Conservation (phyloP, 2,329 filamentous ascomycete genomes). For the Pseudogymnoascus destructans region DNA sequence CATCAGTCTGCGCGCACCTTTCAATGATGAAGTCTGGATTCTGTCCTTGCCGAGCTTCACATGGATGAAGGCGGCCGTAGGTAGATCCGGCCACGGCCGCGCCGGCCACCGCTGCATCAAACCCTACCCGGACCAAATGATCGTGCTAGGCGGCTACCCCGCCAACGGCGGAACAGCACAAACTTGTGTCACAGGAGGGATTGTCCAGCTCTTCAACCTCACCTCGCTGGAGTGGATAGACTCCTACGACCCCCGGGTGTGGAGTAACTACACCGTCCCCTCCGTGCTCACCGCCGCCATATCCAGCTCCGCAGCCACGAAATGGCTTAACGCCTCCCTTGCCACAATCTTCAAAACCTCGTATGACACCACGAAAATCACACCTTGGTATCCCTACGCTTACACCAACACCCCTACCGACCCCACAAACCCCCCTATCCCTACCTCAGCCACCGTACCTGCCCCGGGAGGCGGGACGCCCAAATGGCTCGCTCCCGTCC, state of each 20-base stretch:
- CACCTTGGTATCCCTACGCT: slow-evolving; percentile 47
- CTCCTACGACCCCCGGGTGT: slow-evolving; percentile 52
- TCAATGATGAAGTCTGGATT: slow-evolving; percentile 63
- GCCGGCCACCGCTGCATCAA: slow-evolving; percentile 65
- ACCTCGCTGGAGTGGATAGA: slow-evolving; percentile 56
- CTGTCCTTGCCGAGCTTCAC: slow-evolving; percentile 68
- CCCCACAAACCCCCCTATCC: slow-evolving; percentile 11
- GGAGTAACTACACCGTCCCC: slow-evolving; percentile 57
- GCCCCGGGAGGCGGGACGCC: slow-evolving; percentile 29
- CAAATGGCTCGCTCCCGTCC: slow-evolving; percentile 45
- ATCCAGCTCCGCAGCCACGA: slow-evolving; percentile 62
- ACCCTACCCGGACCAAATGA: slow-evolving; percentile 68
- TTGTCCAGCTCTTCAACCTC: slow-evolving; percentile 60
- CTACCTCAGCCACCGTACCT: neutral
- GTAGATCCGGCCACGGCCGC: slow-evolving; percentile 41
- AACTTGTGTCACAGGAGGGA: slow-evolving; percentile 40
- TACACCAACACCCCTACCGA: slow-evolving; percentile 15
- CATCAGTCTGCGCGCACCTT: slow-evolving; percentile 28
- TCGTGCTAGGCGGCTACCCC: slow-evolving; percentile 58
- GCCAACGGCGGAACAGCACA: slow-evolving; percentile 21
- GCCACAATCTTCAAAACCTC: slow-evolving; percentile 38
- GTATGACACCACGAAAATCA: slow-evolving; percentile 45
- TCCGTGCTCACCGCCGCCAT: slow-evolving; percentile 49
- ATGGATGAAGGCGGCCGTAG: slow-evolving; percentile 47
- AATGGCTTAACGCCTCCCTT: slow-evolving; percentile 40